Base-by-base conservation (phyloP, 163 green algal species). In the Scenedesmus sp. region DNA sequence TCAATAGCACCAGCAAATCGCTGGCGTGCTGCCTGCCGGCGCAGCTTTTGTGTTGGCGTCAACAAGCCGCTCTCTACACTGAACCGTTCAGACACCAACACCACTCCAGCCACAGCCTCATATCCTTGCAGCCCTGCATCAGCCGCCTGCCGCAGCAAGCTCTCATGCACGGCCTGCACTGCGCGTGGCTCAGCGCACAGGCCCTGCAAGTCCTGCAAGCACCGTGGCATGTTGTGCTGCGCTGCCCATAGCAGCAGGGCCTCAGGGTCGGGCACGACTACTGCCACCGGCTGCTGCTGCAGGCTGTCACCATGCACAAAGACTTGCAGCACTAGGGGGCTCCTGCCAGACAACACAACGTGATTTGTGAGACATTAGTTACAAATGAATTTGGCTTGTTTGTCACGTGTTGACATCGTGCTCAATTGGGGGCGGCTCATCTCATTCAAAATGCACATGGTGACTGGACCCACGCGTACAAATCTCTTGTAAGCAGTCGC, bases 41-140 rank as follows among this genome's bases (percentile, higher is more conserved):
- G 98, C 46, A 99, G 93, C 95, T 99, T 99, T 95, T 99, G 99
- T 9, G 98, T 99, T 49, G 98, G 98, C 2, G 98, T 99, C 80
- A 99, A 92, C 83, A 99, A 85, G 12, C 93, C 95, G 88, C 99
- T 99, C 81, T 99, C 98, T 3, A 99, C 96, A 0, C 89, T 96
- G 92, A 99, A 99, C 0, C 91, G 93, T 92, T 99, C 96, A 3
- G 94, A 91, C 56, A 93, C 68, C 53, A 99, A 87, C 43, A 95
- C 91, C 40, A 99, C 89, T 18, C 94, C 94, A 20, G 96, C 40
- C 13, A 46, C 93, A 10, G 98, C 94, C 95, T 99, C 98, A 93
- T 99, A 99, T 86, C 98, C 97, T 40, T 96, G 95, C 72, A 99
- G 96, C 87, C 97, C 93, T 13, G 97, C 96, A 49, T 94, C 94